Base-by-base conservation (phyloP, 768 basidiomycete species). In the Dioszegia crocea region DNA sequence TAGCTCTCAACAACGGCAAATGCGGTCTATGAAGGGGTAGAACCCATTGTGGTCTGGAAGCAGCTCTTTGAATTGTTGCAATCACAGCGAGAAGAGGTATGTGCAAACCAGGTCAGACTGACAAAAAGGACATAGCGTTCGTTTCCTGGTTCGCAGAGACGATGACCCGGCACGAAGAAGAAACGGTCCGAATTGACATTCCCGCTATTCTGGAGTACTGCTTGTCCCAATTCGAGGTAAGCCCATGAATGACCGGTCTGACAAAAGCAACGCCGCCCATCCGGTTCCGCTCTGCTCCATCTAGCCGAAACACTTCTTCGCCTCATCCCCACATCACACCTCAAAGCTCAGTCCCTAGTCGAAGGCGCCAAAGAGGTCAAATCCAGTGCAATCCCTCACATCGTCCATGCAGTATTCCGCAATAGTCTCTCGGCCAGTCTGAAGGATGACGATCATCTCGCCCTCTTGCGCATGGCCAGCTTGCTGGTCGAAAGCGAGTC, bases 1-100 rank as follows among this genome's bases (percentile, higher is more conserved):
- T 19, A 89, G 89, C 76, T 89, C 36, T 81, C 81, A 16, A 85
- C 89, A 82, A 91, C 92, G 0, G 91, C 89, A 0, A 87, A 83
- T 61, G 88, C 89, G 1, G 79, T 99, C 0, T 91, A 93, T 64
- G 93, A 98, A 75, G 68, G 68, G 6, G 60, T 75, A 16, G 96
- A 99, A 60, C 96, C 92, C 2, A 83, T 84, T 54, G 80, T 91
- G 41, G 80, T 91, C 3, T 99, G 94, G 94, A 87, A 84, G 65
- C 83, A 85, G 45, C 68, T 99, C 0, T 81, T 89, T 52, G 68
- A 76, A 1, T 59, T 68, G 2, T 51, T 78, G 23, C 43, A 57
- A 19, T 57, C 27, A 1, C 68, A 68, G 26, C 38, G 72, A 8
- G 47, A 58, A 12, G 47, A 21, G 24, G 23, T 23, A 1, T 16